A percentile compares a stretch with the other conserved stretches of the same genome.
These are phyloP conservation scores for Decorospora gaudefroyi DNA, from an alignment of 2,329 filamentous ascomycete species.

Conservation along the genomic window DNA sequence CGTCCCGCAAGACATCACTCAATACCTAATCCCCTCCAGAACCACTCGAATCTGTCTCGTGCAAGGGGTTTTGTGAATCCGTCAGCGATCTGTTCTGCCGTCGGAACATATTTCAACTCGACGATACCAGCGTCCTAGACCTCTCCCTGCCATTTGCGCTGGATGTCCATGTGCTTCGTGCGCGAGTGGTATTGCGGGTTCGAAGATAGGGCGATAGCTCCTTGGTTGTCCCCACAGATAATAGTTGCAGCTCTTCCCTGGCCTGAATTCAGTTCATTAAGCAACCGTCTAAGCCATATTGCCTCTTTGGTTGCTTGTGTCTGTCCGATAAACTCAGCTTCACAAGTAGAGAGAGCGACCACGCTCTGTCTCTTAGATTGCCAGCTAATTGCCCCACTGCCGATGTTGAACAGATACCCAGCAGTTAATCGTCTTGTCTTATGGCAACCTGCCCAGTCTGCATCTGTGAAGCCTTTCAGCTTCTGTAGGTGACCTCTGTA, in stretches of 20 bases:
- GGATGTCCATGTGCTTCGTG: constrained; percentile 21
- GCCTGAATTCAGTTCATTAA: constrained; percentile 6
- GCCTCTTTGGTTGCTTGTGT: constrained; percentile 26
- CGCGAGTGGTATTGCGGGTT: constrained; percentile 15
- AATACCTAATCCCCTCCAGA: constrained; percentile 1
- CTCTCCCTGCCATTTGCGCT: constrained; percentile 4
- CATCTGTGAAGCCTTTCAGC: constrained; percentile 24
- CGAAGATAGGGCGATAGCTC: constrained; percentile 9
- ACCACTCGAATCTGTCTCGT: constrained; percentile 6
- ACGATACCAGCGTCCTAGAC: not conserved
- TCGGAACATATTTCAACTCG: constrained; percentile 1
- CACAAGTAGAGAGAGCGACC: constrained; percentile 23
- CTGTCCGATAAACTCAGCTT: constrained; percentile 29
- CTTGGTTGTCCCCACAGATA: constrained; percentile 19
- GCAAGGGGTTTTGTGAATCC: constrained; percentile 9
- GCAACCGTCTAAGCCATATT: constrained; percentile 20
- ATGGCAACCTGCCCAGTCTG: constrained; percentile 20
- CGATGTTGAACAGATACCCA: constrained; percentile 28
- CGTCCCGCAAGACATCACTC: not conserved
- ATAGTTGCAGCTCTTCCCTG: constrained; percentile 1
- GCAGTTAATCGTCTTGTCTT: constrained; percentile 20
- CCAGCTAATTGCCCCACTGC: constrained; percentile 26
- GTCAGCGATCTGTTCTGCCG: constrained; percentile 3
- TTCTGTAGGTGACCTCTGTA: constrained; percentile 9
- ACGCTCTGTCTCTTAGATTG: constrained; percentile 21